Evolutionary conservation across 169 alveolate genomes (phyloP), one percentile per base, ranked within the genome.

Genomic region (Cystoisospora suis): DNA sequence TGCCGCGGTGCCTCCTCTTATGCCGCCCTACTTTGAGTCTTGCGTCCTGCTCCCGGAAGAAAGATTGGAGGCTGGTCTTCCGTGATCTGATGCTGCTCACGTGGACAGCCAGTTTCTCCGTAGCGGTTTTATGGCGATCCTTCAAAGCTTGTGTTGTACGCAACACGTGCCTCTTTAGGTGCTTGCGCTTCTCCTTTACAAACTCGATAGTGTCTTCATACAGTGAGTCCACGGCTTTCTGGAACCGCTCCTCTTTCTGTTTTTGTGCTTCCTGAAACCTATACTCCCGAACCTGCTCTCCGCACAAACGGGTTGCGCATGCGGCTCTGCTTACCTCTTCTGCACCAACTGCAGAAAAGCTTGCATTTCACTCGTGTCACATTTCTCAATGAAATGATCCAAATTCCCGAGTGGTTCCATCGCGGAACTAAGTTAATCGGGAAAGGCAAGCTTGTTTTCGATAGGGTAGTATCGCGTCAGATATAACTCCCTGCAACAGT

Each of bases 241-340:
- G 3, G 0, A 72, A 38, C 15, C 83, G 83, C 32, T n/a, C 83
- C 32, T 72, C 83, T 20, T 72, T 72, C 6, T 34, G 58, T 38
- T 72, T 72, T 17, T 72, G 83, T 7, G 83, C 83, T 40, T 72
- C 83, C 7, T 23, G 83, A 72, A 72, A 72, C 53, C 83, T 72
- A 53, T 56, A 38, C 27, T 2, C 3, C 3, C 27, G 65, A 1
- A 6, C 7, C 53, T 0, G 34, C 32, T n/a, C 3, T 32, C 7
- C 4, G 17, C 5, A 36, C 6, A 6, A 23, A 15, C 6, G 5
- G 3, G 4, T 0, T 72, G 56, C 83, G 3, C 27, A 34, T n/a
- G 1, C n/a, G 3, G 42, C 49, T 9, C 1, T 23, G n/a, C 36
- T 9, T 65, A 38, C 83, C 83, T 34, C 0, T 34, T 38, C 42